phyloP scores from a whole-genome alignment of 2,329 filamentous ascomycete genomes.

The Coniochaeta sp. region DNA sequence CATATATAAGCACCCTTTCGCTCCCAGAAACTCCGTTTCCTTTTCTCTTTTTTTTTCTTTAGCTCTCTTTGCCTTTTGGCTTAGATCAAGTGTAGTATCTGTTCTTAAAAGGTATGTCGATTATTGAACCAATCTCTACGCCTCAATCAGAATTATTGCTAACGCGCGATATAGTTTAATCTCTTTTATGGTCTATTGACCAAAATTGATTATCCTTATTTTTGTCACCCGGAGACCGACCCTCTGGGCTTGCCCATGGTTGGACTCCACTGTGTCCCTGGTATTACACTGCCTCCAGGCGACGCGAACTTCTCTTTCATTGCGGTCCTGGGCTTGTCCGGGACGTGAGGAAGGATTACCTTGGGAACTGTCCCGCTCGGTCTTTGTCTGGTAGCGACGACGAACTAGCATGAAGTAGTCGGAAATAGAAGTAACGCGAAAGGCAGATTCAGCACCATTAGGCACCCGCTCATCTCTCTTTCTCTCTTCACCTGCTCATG shows the following conservation, averaged over 20 bases:
- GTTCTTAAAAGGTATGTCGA: conserved; percentile 97
- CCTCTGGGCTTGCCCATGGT: conserved; percentile 69
- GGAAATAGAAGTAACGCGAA: no score
- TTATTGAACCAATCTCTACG: no score
- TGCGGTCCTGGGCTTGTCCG: conserved; percentile 42
- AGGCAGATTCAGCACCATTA: no score
- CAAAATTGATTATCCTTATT: conserved; percentile 77
- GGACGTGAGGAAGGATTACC: conserved; percentile 50
- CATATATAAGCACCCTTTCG: conserved; percentile 13
- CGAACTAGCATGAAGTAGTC: no score
- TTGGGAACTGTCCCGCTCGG: no score
- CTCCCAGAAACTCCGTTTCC: conserved; percentile 6
- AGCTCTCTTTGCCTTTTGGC: conserved; percentile 54
- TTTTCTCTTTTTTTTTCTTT: conserved; percentile 42
- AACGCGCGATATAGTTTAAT: no score
- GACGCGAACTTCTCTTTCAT: conserved; percentile 65
- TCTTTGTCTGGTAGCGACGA: no score
- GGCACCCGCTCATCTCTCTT: no score
- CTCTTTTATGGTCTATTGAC: conserved; percentile 73
- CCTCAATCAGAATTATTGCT: no score
- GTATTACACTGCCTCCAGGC: conserved; percentile 68
- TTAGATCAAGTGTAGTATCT: conserved; percentile 96
- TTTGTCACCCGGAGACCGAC: conserved; percentile 45
- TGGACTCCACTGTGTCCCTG: conserved; percentile 60
- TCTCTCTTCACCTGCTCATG: no score